These are phyloP conservation scores for Immersiporthe knoxdaviesiana DNA, from an alignment of 2,329 filamentous ascomycete genomes.

Conservation along the genomic window DNA sequence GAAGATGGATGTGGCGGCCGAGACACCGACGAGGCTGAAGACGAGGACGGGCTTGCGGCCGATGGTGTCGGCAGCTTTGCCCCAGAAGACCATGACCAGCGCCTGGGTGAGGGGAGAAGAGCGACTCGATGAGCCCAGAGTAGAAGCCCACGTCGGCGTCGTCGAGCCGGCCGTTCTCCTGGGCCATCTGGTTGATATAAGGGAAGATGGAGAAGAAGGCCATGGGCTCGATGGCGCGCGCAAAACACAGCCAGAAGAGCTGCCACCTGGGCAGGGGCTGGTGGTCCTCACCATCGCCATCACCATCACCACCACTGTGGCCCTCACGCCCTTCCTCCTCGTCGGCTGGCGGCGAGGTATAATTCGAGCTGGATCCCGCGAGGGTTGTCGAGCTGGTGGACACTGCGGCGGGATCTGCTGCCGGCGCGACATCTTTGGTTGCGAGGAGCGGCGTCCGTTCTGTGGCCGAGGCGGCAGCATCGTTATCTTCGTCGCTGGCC, in stretches of 20 bases:
- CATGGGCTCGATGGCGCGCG: slow-evolving; percentile 73
- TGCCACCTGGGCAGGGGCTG: slow-evolving; percentile 64
- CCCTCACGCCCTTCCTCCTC: not conserved
- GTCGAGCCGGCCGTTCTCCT: slow-evolving; percentile 63
- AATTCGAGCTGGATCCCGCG: slow-evolving; percentile 24
- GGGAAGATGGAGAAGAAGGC: slow-evolving; percentile 86
- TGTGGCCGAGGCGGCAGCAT: slow-evolving; percentile 20
- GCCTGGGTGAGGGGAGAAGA: slow-evolving; percentile 79
- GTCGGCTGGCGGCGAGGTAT: slow-evolving; percentile 14
- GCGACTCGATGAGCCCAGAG: slow-evolving; percentile 71
- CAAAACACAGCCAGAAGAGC: slow-evolving; percentile 73
- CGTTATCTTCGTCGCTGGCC: not conserved
- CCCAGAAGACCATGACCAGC: slow-evolving; percentile 77
- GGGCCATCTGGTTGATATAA: slow-evolving; percentile 78
- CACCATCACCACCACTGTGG: not conserved
- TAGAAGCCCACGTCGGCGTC: slow-evolving; percentile 78
- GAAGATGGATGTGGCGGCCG: slow-evolving; percentile 65
- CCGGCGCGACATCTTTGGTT: slow-evolving; percentile 28
- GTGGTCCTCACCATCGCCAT: slow-evolving; percentile 40
- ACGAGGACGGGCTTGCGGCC: slow-evolving; percentile 76
- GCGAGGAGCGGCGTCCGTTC: slow-evolving; percentile 41
- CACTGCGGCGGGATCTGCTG: slow-evolving; percentile 27
- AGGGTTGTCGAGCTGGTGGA: slow-evolving; percentile 28
- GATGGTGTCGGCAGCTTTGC: slow-evolving; percentile 65
- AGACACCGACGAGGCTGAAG: slow-evolving; percentile 66